Evolutionary conservation across 345 rosid genomes (phyloP).

Genomic region (Acer campestre): DNA sequence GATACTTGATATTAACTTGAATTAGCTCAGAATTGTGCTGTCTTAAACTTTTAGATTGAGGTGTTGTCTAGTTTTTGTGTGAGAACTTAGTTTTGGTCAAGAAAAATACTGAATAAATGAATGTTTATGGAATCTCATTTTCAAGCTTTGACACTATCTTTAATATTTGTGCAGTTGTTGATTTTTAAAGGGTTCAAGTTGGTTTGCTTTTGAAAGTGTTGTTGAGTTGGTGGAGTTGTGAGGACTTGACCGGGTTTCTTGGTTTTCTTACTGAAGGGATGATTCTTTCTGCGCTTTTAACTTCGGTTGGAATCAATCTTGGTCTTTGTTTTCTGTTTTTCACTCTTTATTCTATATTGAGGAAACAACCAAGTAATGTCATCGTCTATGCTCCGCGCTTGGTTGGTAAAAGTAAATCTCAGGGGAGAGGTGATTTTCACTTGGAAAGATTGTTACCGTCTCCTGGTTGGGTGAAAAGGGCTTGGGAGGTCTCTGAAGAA

Average conservation of each 20-base stretch:
- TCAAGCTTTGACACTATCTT: neutral
- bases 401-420: conserved; percentile 41
- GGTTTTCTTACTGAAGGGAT: conserved; percentile 27
- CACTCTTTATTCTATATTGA: conserved; percentile 74
- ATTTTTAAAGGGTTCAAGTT: neutral
- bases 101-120: neutral
- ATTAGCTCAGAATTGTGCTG: neutral
- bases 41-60: neutral
- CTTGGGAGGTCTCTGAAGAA: conserved; percentile 70
- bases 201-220: neutral
- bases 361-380: conserved; percentile 72
- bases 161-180: neutral
- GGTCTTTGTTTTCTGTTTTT: conserved; percentile 79
- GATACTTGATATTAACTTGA: neutral
- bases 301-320: conserved; percentile 96
- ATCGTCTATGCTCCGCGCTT: conserved; percentile 71
- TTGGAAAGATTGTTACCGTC: conserved; percentile 77
- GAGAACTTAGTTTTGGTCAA: neutral
- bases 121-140: neutral
- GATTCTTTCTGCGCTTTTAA: conserved; percentile 84
- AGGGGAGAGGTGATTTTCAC: conserved; percentile 38
- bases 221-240: neutral
- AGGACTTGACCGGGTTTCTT: neutral
- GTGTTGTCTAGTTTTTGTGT: neutral
- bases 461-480: conserved; percentile 76